phyloP scores from a whole-genome alignment of 2,329 filamentous ascomycete species.

The Aureobasidium melanogenum region DNA sequence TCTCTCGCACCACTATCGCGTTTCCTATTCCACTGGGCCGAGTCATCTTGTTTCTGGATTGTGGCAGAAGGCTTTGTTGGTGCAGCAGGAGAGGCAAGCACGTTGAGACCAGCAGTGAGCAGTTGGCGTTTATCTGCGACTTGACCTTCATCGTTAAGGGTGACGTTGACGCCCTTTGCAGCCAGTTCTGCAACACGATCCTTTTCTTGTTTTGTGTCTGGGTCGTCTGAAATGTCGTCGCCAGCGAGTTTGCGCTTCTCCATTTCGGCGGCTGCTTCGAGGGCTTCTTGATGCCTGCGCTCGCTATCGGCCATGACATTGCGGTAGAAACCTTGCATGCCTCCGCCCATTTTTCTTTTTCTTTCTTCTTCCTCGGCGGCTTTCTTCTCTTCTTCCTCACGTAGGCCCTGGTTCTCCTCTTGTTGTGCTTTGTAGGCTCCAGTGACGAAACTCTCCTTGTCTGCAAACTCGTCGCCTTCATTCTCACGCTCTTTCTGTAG shows the following conservation, averaged over 20 bases:
- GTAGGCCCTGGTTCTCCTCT: constrained; percentile 60
- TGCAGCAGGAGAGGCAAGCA: constrained; percentile 34
- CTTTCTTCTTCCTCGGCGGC: constrained; percentile 58
- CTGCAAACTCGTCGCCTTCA: constrained; percentile 71
- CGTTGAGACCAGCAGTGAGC: constrained; percentile 65
- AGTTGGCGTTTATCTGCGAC: constrained; percentile 79
- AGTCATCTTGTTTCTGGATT: background rate
- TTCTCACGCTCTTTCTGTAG: constrained; percentile 68
- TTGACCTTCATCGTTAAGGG: constrained; percentile 73
- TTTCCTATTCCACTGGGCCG: constrained; percentile 20
- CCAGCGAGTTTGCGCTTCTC: constrained; percentile 24
- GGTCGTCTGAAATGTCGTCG: constrained; percentile 17
- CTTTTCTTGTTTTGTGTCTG: constrained; percentile 32
- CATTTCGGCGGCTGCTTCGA: constrained; percentile 52
- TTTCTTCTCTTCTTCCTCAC: constrained; percentile 60
- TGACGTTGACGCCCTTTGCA: constrained; percentile 52
- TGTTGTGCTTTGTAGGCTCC: constrained; percentile 75
- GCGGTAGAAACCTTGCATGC: constrained; percentile 69
- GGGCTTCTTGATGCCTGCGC: constrained; percentile 57
- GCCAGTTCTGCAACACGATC: constrained; percentile 62
- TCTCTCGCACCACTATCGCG: constrained; percentile 53
- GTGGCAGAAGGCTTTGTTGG: constrained; percentile 6
- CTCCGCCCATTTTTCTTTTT: constrained; percentile 54
- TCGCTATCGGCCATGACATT: constrained; percentile 64
- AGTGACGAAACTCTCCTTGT: constrained; percentile 81